Evolutionary conservation across 805 yeast genomes (phyloP).

Genomic region (Yarrowia keelungensis): DNA sequence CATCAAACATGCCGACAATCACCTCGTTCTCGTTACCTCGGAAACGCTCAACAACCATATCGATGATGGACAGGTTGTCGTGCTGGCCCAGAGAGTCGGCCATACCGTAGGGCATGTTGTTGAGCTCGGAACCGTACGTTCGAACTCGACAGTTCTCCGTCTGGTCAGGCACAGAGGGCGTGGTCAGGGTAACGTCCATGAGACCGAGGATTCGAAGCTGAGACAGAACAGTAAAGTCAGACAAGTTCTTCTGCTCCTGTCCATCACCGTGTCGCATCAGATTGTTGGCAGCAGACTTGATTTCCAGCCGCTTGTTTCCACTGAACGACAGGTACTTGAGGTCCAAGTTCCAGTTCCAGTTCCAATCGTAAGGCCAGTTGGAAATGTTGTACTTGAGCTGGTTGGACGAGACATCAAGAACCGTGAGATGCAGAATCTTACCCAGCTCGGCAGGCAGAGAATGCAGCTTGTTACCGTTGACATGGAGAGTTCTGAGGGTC

Average conservation of each 20-base stretch:
- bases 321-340: constrained; percentile 85
- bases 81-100: constrained; percentile 82
- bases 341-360: constrained; percentile 85
- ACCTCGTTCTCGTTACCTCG: constrained; percentile 85
- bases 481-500: constrained; percentile 64
- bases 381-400: constrained; percentile 89
- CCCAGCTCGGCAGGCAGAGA: constrained; percentile 89
- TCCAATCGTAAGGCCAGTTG: constrained; percentile 97
- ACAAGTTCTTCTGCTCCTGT: constrained; percentile 49
- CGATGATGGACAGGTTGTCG: constrained; percentile 70
- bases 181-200: constrained; percentile 93
- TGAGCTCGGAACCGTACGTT: constrained; percentile 82
- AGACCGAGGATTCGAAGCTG: constrained; percentile 78
- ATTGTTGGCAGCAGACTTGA: constrained; percentile 69
- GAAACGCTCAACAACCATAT: constrained; percentile 84
- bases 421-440: constrained; percentile 65
- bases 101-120: constrained; percentile 84
- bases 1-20: constrained; percentile 84
- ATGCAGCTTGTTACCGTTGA: constrained; percentile 85
- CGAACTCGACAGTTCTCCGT: constrained; percentile 81
- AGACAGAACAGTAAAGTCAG: constrained; percentile 76
- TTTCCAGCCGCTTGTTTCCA: constrained; percentile 90
- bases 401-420: constrained; percentile 90
- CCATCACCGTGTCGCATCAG: constrained; percentile 25
- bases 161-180: constrained; percentile 90